Evolutionary conservation across 2,329 filamentous ascomycete genomes (phyloP), one percentile per base, ranked within the genome.

Genomic region (Daldinia eschscholtzii): DNA sequence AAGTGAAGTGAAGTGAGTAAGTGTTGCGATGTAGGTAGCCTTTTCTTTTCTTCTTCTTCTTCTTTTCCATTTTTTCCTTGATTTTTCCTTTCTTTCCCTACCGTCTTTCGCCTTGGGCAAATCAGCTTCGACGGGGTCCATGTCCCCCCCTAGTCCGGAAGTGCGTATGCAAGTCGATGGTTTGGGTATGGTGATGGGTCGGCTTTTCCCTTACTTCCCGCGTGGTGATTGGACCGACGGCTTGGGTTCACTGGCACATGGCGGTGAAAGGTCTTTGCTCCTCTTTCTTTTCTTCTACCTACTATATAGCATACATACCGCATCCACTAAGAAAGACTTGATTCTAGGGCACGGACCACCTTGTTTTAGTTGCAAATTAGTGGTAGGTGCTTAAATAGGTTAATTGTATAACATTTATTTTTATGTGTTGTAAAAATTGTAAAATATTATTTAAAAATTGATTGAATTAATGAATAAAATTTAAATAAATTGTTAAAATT

Each of bases 151-250:
- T 65, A 66, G 65, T 64, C 65, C 60, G 60, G 60, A 48, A 44
- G 41, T 71, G 63, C 70, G 65, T 57, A 76, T 76, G 74, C 74
- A 70, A 46, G 71, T 75, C 68, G 73, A 75, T 74, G 70, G 62
- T 75, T 76, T 74, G 55, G 70, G 72, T 62, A 60, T 72, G 59
- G 68, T 64, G 59, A 71, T 73, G 65, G 42, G 42, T 56, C 64
- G 46, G 65, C 57, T 58, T 65, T 58, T 66, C 68, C 68, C 66
- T 68, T 66, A 60, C 61, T 63, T 67, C 59, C 59, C 46, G 57
- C 55, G 52, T 66, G 60, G 66, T 72, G 73, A 76, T 76, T 74
- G 73, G 72, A 64, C 46, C 61, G 62, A 69, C 68, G 66, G 52
- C 64, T 39, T 61, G 20, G 55, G 67, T 70, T 71, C 56, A 64